Evolutionary conservation across 2,329 filamentous ascomycete species (phyloP), one percentile per base, ranked within the genome.

Genomic region (Colletotrichum noveboracense): DNA sequence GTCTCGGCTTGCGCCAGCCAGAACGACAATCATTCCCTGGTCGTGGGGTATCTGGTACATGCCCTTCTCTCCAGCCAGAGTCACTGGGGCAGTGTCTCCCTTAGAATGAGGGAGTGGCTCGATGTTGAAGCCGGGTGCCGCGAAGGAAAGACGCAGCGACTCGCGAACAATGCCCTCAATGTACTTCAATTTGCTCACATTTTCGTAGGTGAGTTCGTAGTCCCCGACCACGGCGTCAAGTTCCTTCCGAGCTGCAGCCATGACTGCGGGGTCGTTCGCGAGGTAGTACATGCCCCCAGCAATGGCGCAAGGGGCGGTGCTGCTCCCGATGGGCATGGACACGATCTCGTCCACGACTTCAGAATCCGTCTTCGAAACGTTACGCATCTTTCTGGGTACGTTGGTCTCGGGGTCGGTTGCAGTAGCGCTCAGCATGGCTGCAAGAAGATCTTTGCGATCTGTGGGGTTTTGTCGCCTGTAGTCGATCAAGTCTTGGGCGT

Each of bases 321-420:
- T 87, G 81, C 85, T 88, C 6, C 89, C 91, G 67, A 92, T 92
- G 55, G 93, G 89, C 86, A 94, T 93, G 4, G 90, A 89, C 69
- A 94, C 90, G 78, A 95, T 91, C 81, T 95, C 93, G 82, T 94
- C 91, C 64, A 93, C 88, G 65, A 94, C 88, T 75, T 91, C 90
- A 12, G 89, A 89, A 6, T 94, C 18, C 16, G 2, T 34, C 58
- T 13, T 61, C 8, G 16, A 61, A 14, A 7, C 4, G 3, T 32
- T 30, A 0, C 2, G 18, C 1, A n/a, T n/a, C 13, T 34, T 34
- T 12, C 32, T 5, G 14, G 7, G 36, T 8, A 38, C 85, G 32
- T 91, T 91, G 0, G 92, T 94, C 79, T 93, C 88, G 1, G 91
- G 89, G 77, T 95, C 93, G 55, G 86, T 88, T 14, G 85, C 88